phyloP scores from a whole-genome alignment of 2,329 filamentous ascomycete genomes.

The Fusarium coffeatum region DNA sequence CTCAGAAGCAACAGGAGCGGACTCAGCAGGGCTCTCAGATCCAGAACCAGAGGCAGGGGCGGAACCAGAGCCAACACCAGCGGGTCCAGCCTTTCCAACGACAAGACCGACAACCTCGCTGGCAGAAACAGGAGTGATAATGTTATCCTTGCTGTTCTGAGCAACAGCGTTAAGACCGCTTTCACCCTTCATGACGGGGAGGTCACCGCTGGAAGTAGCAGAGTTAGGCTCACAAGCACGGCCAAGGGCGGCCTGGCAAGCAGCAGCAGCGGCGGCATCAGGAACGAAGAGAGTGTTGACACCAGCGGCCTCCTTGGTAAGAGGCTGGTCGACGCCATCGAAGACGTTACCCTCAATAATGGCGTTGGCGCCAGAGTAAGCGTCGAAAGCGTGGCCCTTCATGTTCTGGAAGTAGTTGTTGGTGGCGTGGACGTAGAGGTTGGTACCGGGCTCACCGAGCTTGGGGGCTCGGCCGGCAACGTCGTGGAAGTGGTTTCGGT shows the following conservation, averaged over 20 bases:
- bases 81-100: slow-evolving; percentile 38
- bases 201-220: slow-evolving; percentile 40
- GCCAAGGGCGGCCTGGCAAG: slow-evolving; percentile 39
- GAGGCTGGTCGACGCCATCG: slow-evolving; percentile 42
- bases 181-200: slow-evolving; percentile 35
- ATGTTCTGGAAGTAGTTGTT: slow-evolving; percentile 49
- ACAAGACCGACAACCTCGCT: slow-evolving; percentile 43
- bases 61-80: slow-evolving; percentile 40
- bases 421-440: slow-evolving; percentile 42
- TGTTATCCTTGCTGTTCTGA: slow-evolving; percentile 27
- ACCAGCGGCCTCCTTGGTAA: slow-evolving; percentile 50
- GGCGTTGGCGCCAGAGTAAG: slow-evolving; percentile 50
- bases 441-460: slow-evolving; percentile 46
- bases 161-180: slow-evolving; percentile 33
- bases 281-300: slow-evolving; percentile 36
- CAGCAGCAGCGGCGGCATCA: slow-evolving; percentile 29
- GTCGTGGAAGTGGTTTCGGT: slow-evolving; percentile 47
- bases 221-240: slow-evolving; percentile 41
- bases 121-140: slow-evolving; percentile 45
- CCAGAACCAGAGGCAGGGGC: slow-evolving; percentile 19
- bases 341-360: slow-evolving; percentile 48
- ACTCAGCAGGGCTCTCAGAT: not conserved
- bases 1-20: not conserved
- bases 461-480: slow-evolving; percentile 47
- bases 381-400: slow-evolving; percentile 63